Evolutionary conservation across 2,329 filamentous ascomycete species (phyloP), one percentile per base, ranked within the genome.

Genomic region (Annulohypoxylon truncatum): DNA sequence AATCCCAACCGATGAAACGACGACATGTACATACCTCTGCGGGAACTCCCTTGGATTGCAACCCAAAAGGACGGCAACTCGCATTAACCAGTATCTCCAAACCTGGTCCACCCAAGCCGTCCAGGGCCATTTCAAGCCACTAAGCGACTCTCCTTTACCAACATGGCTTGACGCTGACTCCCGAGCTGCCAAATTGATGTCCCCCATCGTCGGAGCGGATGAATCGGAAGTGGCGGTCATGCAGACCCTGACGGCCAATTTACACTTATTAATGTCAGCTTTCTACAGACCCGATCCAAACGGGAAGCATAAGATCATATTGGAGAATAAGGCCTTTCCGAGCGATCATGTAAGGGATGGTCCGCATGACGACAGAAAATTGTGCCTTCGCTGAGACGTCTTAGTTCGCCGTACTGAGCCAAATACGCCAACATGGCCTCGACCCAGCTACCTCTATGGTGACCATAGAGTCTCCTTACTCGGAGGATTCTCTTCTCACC

Each of bases 1-100:
- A 40, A 20, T 55, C 46, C 58, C 61, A 65, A 62, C 68, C 67
- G 72, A 75, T 66, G 73, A 73, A 61, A 68, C 70, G 46, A 68
- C 67, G 48, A 60, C 69, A 62, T 77, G 85, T 72, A 88, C 91
- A 64, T 95, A 95, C 74, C 84, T 95, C 42, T 94, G 91, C 74
- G 92, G 92, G 38, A 94, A 94, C 77, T 94, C 91, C 0, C 83
- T 95, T 3, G 92, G 92, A 22, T 82, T 93, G 13, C 92, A 94
- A 75, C 92, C 92, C 46, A 86, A 83, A 66, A 82, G 85, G 60
- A 91, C 89, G 1, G 82, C 84, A 38, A 82, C 83, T 38, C 90
- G 92, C 62, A 84, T 94, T 72, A 82, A 87, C 63, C 84, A 89
- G 57, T 92, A 93, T 74, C 84, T 94, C 28, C 82, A 86, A 35